Base-by-base conservation (phyloP, 257 asterid species). In the Coffea eugenioides region DNA sequence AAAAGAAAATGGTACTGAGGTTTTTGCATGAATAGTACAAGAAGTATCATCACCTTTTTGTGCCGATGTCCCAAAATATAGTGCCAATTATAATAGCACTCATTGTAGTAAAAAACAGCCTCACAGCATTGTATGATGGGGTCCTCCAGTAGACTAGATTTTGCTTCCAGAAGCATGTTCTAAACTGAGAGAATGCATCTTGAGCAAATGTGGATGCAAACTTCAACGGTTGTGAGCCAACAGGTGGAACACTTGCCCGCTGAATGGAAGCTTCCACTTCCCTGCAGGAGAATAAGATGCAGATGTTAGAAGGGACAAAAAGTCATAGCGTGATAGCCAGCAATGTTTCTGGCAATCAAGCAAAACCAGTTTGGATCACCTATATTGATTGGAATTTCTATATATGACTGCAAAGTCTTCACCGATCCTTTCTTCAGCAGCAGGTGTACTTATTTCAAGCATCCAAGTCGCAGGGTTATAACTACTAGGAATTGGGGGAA, bases 381-480 rank as follows among this genome's bases (percentile, higher is more conserved):
- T 81, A 76, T 80, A 94, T 85, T 87, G 94, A 65, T 86, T 88
- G 14, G 97, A 92, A 48, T 87, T 85, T 70, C 79, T 73, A 87
- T 94, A 92, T 67, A 90, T 59, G 73, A 56, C 85, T 34, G 97
- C 90, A 78, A 94, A 94, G 78, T 92, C 98, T 78, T 85, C 81
- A 66, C 84, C 84, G 43, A 87, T 87, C 83, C 83, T 88, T 80
- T 88, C 91, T 86, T 94, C 97, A 73, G 92, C 90, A 75, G 93
- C 89, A 51, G 91, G 86, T 15, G 96, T 89, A 85, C 89, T 92
- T 81, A 94, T 83, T 87, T 94, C 98, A 77, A 92, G 96, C 97
- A 94, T 92, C 98, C 97, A 94, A 77, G 97, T 94, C 36, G 98
- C 98, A 4, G 97, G 98, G 85, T 94, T 94, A 80, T 94, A 91